Conservation (phyloP, 768 basidiomycete species). For the Steccherinum ochraceum region DNA sequence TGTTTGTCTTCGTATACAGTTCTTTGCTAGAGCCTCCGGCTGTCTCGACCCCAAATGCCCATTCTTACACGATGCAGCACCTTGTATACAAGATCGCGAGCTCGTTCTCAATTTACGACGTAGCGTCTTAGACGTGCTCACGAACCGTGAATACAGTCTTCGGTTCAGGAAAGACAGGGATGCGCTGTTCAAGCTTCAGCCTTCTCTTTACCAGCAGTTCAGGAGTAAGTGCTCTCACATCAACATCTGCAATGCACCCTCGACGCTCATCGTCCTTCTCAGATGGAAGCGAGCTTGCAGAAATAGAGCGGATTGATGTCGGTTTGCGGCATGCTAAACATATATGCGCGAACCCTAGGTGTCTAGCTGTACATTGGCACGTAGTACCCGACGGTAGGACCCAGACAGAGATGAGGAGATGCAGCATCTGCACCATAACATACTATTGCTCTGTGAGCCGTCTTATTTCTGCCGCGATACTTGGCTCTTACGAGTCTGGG, state of each 20-base stretch:
- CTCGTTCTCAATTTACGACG: constrained; percentile 9
- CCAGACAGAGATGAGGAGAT: constrained; percentile 7
- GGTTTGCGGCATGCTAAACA: too few species aligned
- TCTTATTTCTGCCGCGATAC: not conserved
- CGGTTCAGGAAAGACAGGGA: too few species aligned
- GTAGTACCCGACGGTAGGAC: too few species aligned
- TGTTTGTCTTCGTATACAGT: constrained; percentile 1
- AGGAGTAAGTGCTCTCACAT: too few species aligned
- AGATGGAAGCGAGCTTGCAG: too few species aligned
- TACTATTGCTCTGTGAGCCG: constrained; percentile 12
- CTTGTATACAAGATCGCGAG: constrained; percentile 4
- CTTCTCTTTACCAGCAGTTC: too few species aligned
- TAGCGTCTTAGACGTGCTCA: constrained; percentile 1
- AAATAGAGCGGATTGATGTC: too few species aligned
- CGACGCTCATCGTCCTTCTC: too few species aligned
- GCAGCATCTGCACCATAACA: constrained; percentile 5
- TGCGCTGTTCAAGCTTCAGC: too few species aligned
- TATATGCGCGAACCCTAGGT: constrained; percentile 9
- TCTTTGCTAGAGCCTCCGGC: constrained; percentile 10
- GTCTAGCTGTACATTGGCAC: constrained; percentile 4
- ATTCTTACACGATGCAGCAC: constrained; percentile 11
- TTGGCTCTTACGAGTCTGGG: not conserved
- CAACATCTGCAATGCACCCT: too few species aligned
- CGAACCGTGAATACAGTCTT: constrained; percentile 1
- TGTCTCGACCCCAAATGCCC: constrained; percentile 10